A percentile compares a stretch with the other conserved stretches of the same genome.
Evolutionary conservation across 768 basidiomycete species (phyloP).

Genomic region (Trametes cinnabarina): DNA sequence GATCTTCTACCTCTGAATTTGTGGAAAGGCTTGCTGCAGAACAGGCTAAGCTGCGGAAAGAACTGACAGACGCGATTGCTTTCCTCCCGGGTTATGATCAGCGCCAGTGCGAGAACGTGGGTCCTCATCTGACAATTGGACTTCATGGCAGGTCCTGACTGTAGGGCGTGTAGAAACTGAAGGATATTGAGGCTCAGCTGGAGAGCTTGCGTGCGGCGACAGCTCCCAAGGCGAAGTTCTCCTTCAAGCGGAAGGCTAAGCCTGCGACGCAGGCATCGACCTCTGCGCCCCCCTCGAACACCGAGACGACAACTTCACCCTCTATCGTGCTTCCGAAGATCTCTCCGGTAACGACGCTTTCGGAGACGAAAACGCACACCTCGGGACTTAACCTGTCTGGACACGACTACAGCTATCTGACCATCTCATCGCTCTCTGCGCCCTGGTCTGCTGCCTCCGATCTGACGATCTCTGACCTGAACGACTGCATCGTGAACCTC

Average conservation of each 20-base stretch:
- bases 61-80: conserved; percentile 59
- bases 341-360: neutral
- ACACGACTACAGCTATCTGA: conserved; percentile 47
- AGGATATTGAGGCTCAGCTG: conserved; percentile 53
- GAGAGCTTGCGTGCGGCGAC: conserved; percentile 48
- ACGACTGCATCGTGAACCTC: conserved; percentile 70
- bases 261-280: conserved; percentile 5
- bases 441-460: conserved; percentile 42
- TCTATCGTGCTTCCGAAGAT: neutral
- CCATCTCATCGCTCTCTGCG: conserved; percentile 38
- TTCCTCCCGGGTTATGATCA: conserved; percentile 74
- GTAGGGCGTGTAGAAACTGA: conserved; percentile 54
- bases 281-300: neutral
- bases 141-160: no score
- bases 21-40: conserved; percentile 47
- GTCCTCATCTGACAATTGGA: conserved; percentile 23
- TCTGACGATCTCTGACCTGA: conserved; percentile 65
- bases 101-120: conserved; percentile 64
- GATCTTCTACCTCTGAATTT: conserved; percentile 22
- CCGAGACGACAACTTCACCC: neutral
- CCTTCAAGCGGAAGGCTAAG: conserved; percentile 55
- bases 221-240: conserved; percentile 58
- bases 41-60: conserved; percentile 58
- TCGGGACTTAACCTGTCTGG: conserved; percentile 44
- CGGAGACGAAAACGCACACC: neutral